phyloP scores from a whole-genome alignment of 2,329 filamentous ascomycete species.

The Colletotrichum higginsianum region DNA sequence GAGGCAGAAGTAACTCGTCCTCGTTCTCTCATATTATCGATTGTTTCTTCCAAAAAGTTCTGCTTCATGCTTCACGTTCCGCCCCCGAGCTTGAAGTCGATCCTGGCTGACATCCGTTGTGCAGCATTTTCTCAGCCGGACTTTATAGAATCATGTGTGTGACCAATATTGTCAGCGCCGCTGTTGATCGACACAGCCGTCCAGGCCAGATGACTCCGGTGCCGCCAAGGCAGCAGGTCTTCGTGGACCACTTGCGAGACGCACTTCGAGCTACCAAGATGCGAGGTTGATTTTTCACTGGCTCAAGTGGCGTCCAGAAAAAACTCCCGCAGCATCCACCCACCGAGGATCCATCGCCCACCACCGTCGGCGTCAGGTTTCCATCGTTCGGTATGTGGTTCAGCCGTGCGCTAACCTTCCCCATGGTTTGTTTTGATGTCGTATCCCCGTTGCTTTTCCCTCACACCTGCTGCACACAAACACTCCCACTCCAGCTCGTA shows the following conservation, averaged over 20 bases:
- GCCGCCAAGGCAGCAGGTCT: conserved; percentile 9
- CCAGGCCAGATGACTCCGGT: not conserved
- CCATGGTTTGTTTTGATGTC: conserved; percentile 16
- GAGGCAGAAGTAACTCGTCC: not conserved
- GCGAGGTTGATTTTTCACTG: not conserved
- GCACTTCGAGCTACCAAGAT: not conserved
- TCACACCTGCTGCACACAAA: not conserved
- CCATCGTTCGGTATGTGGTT: conserved; percentile 3
- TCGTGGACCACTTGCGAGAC: not conserved
- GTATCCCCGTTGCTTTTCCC: conserved; percentile 31
- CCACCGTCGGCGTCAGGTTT: not conserved
- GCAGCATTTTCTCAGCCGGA: conserved; percentile 26
- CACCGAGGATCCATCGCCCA: not conserved
- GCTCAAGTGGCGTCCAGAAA: conserved; percentile 24
- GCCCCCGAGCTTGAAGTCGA: not conserved
- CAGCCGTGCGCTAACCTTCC: conserved; percentile 13
- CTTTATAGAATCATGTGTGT: conserved; percentile 13
- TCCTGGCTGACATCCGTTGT: conserved; percentile 11
- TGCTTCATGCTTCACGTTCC: conserved; percentile 9
- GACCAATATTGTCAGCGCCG: conserved; percentile 29
- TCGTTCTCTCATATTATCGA: conserved; percentile 24
- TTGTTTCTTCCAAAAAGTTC: conserved; percentile 4
- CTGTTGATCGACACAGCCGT: not conserved
- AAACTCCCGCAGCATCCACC: not conserved
- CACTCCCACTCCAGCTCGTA: conserved; percentile 25